Base-by-base conservation (phyloP, 2,329 filamentous ascomycete species). In the Biscogniauxia marginata region DNA sequence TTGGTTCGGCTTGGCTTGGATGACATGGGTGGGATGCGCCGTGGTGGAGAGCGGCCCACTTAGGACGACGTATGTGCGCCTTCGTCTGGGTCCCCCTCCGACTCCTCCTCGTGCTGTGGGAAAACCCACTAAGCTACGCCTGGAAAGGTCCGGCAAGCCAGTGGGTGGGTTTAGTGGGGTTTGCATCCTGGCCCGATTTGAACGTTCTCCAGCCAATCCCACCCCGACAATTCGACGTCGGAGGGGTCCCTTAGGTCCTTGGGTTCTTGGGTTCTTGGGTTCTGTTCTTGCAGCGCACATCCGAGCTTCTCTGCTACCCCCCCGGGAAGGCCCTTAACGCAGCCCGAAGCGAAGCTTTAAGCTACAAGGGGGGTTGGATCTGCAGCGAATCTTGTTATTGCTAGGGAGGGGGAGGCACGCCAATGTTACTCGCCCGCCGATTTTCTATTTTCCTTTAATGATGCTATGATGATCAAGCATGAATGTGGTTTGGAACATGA, bases 1-100 rank as follows among this genome's bases (percentile, higher is more conserved):
- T 61, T 63, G 61, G 61, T 56, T 63, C 61, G 59, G 61, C 61
- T 61, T 21, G 46, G 48, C 50, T 57, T 58, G 46, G 53, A 46
- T 55, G 59, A 61, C 61, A 61, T 60, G 61, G 61, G 58, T 58
- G 11, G 30, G 30, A 39, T 39, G 30, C 30, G 30, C 30, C 30
- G 58, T 62, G 60, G 55, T 61, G 54, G 60, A 51, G 51, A 19
- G 43, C 54, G 54, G 50, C 53, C 56, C 53, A 58, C 51, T 50
- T 47, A 49, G 16, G 49, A 16, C 25, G 25, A 56, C 23, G 49
- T 39, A 39, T 39, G 30, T 39, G 30, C 30, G 30, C 30, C 30
- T 16, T 11, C 30, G 13, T n/a, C 30, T 39, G 30, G 9, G 9
- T n/a, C 5, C 30, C 30, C 30, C 30, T 39, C 30, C 30, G 30